These are phyloP conservation scores for Psilocybe tampanensis DNA, from an alignment of 768 basidiomycete species.

Conservation along the genomic window DNA sequence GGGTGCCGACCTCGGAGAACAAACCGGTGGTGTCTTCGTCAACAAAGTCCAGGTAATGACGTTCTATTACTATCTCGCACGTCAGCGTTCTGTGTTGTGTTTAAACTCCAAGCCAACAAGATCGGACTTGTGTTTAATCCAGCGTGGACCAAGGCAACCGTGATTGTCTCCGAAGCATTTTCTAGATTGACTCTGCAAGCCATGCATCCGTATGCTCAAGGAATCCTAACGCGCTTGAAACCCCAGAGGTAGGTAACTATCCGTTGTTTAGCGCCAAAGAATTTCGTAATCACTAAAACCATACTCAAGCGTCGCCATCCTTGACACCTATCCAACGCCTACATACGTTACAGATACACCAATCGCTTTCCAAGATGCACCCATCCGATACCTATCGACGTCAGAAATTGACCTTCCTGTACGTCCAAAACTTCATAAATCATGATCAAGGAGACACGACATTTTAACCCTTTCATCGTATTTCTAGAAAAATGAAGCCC, in stretches of 20 bases:
- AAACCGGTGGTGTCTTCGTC: slow-evolving; percentile 46
- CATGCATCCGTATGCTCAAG: slow-evolving; percentile 50
- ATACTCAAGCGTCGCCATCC: slow-evolving; percentile 41
- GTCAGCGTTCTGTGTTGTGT: too few relatives aligned
- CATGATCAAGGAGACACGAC: slow-evolving; percentile 6
- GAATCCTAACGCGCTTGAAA: slow-evolving; percentile 42
- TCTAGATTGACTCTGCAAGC: slow-evolving; percentile 50
- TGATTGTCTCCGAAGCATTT: slow-evolving; percentile 57
- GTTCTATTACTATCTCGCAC: too few relatives aligned
- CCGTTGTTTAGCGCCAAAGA: not conserved
- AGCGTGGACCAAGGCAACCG: slow-evolving; percentile 43
- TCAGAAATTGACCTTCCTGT: slow-evolving; percentile 22
- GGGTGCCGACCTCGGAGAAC: slow-evolving; percentile 54
- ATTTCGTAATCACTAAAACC: not conserved
- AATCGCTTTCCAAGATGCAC: slow-evolving; percentile 42
- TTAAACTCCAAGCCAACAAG: slow-evolving; percentile 29
- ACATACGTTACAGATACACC: slow-evolving; percentile 43
- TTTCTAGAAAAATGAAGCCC: slow-evolving; percentile 33
- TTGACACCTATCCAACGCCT: slow-evolving; percentile 56
- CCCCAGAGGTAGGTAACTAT: slow-evolving; percentile 44
- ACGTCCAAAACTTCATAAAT: slow-evolving; percentile 5
- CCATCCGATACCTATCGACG: slow-evolving; percentile 54
- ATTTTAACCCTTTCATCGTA: slow-evolving; percentile 7
- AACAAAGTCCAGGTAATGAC: slow-evolving; percentile 44
- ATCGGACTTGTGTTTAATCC: slow-evolving; percentile 55